phyloP scores from a whole-genome alignment of 352 stramenopile species.

The Phytophthora constricta region DNA sequence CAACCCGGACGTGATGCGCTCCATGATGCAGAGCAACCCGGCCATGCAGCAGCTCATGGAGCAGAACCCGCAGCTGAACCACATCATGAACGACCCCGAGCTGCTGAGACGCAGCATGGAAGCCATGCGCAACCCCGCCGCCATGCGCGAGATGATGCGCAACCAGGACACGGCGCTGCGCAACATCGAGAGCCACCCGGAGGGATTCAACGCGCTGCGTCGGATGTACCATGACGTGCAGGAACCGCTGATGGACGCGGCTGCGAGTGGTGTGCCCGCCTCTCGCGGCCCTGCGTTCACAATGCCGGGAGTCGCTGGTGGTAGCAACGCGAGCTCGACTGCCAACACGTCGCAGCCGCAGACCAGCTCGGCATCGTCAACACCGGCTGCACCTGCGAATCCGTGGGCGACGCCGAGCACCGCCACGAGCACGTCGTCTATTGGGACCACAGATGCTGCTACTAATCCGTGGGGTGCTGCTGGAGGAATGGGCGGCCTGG shows the following conservation, averaged over 20 bases:
- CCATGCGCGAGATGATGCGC: constrained; percentile 97
- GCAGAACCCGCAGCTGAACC: constrained; percentile 95
- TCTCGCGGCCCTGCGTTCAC: constrained; percentile 74
- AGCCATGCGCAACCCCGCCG: constrained; percentile 96
- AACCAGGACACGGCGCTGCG: constrained; percentile 97
- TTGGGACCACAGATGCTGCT: constrained; percentile 27
- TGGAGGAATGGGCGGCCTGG: constrained; percentile 33
- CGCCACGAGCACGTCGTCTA: constrained; percentile 20
- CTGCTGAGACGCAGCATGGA: constrained; percentile 96
- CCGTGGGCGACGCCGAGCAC: constrained; percentile 57
- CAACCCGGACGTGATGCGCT: constrained; percentile 96
- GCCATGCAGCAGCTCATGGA: constrained; percentile 96
- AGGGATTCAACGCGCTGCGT: constrained; percentile 97
- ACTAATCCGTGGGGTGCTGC: constrained; percentile 75
- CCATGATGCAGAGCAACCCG: constrained; percentile 96
- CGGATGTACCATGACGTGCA: constrained; percentile 95
- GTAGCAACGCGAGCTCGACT: constrained; percentile 25
- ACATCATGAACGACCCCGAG: constrained; percentile 96
- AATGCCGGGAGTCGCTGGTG: constrained; percentile 82
- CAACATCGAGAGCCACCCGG: constrained; percentile 97
- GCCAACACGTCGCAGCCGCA: constrained; percentile 30
- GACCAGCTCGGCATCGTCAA: constrained; percentile 27
- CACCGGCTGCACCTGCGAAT: constrained; percentile 45
- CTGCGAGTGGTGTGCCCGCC: constrained; percentile 52
- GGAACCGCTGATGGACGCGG: constrained; percentile 95